These are phyloP conservation scores for Pyrus pyrifolia DNA, from an alignment of 306 rosid genomes.

Conservation along the genomic window DNA sequence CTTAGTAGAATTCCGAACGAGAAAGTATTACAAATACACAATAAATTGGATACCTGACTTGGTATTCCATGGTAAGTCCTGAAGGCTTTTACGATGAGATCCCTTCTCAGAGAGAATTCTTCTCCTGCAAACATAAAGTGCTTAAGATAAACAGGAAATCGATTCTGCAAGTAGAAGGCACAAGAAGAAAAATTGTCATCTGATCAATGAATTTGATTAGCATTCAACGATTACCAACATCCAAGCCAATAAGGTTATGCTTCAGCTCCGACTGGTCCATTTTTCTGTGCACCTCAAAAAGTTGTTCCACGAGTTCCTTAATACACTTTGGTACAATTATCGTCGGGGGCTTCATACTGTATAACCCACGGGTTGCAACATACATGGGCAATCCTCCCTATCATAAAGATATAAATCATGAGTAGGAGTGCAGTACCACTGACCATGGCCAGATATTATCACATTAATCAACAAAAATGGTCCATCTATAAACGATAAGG, in stretches of 20 bases:
- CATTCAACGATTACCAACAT: constrained; percentile 56
- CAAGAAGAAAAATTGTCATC: background rate
- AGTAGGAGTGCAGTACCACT: background rate
- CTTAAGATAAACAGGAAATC: background rate
- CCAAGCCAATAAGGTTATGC: constrained; percentile 71
- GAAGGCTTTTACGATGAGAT: constrained; percentile 80
- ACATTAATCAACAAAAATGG: background rate
- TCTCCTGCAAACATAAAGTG: constrained; percentile 51
- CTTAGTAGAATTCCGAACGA: constrained; percentile 9
- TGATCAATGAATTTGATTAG: constrained; percentile 15
- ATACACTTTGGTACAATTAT: constrained; percentile 66
- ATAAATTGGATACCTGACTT: constrained; percentile 56
- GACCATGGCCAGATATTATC: background rate
- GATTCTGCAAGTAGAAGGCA: constrained; percentile 1
- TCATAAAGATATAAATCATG: background rate
- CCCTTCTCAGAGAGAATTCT: constrained; percentile 59
- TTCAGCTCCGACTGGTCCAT: constrained; percentile 85
- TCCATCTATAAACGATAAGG: background rate
- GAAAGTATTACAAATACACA: background rate
- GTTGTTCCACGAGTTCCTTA: constrained; percentile 70
- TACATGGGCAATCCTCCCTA: constrained; percentile 96
- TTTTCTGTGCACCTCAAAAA: constrained; percentile 74
- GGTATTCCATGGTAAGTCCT: constrained; percentile 81
- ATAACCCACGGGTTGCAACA: constrained; percentile 87
- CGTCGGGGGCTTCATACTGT: constrained; percentile 82